phyloP scores from a whole-genome alignment of 2,329 filamentous ascomycete species.

The Microsporum ferrugineum region DNA sequence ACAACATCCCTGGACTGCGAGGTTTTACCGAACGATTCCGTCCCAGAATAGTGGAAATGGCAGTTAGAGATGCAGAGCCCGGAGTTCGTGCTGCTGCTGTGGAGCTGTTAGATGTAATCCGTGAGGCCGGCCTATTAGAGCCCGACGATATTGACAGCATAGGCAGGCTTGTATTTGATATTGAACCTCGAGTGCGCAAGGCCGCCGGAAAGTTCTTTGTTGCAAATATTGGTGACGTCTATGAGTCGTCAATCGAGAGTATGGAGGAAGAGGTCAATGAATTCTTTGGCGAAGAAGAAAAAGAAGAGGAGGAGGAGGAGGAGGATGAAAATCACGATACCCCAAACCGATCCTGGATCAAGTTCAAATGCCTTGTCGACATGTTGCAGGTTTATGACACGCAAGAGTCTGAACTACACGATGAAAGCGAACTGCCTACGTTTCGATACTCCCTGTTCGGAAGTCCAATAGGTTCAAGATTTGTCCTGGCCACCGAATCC shows the following conservation, averaged over 20 bases:
- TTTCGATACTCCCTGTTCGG: slow-evolving; percentile 42
- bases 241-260: slow-evolving; percentile 68
- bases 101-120: slow-evolving; percentile 67
- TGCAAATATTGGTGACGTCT: slow-evolving; percentile 71
- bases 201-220: slow-evolving; percentile 85
- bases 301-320: too few species aligned
- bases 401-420: slow-evolving; percentile 37
- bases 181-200: slow-evolving; percentile 72
- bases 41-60: slow-evolving; percentile 80
- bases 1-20: slow-evolving; percentile 63
- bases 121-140: slow-evolving; percentile 75
- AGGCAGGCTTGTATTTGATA: slow-evolving; percentile 79
- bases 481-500: slow-evolving; percentile 73
- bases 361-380: slow-evolving; percentile 80
- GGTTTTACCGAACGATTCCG: slow-evolving; percentile 92
- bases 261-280: slow-evolving; percentile 73
- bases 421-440: slow-evolving; percentile 16
- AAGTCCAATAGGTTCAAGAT: slow-evolving; percentile 62
- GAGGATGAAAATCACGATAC: slow-evolving; percentile 56
- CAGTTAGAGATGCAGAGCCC: slow-evolving; percentile 70
- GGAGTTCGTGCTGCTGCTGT: slow-evolving; percentile 70
- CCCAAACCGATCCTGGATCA: slow-evolving; percentile 75
- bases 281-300: slow-evolving; percentile 53
- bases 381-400: slow-evolving; percentile 70
- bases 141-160: slow-evolving; percentile 83